Evolutionary conservation across 1,139 yeast species (phyloP).

Genomic region (Meyerozyma sp.): DNA sequence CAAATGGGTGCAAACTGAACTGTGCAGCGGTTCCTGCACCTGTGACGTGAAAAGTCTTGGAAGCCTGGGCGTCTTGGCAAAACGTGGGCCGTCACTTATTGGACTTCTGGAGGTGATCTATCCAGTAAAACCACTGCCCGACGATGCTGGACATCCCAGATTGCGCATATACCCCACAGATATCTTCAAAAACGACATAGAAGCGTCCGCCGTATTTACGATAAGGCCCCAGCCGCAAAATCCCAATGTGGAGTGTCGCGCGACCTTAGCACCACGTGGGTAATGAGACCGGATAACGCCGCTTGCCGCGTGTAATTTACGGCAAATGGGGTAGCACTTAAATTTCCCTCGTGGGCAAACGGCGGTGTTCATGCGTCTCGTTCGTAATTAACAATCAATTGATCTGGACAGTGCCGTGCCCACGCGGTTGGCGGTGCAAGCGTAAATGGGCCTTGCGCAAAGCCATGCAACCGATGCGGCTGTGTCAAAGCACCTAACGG

Average conservation of each 20-base stretch:
- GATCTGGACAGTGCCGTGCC: background rate
- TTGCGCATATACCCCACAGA: background rate
- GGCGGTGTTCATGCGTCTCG: background rate
- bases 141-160: background rate
- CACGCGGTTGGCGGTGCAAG: background rate
- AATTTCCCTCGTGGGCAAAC: background rate
- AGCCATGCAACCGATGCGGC: background rate
- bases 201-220: background rate
- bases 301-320: background rate
- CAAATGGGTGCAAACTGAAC: background rate
- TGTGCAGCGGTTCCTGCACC: background rate
- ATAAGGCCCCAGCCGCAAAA: background rate
- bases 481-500: too few relatives aligned
- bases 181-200: background rate
- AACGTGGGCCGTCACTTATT: background rate
- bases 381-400: background rate
- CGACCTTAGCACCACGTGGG: background rate
- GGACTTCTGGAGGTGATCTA: background rate
- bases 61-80: conserved; percentile 1
- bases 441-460: background rate
- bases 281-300: background rate
- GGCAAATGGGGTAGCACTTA: background rate
- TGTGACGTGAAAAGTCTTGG: background rate
- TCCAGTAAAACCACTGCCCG: background rate
- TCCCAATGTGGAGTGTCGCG: background rate